Evolutionary conservation across 2,329 filamentous ascomycete species (phyloP).

Genomic region (Trichoderma atroviride): DNA sequence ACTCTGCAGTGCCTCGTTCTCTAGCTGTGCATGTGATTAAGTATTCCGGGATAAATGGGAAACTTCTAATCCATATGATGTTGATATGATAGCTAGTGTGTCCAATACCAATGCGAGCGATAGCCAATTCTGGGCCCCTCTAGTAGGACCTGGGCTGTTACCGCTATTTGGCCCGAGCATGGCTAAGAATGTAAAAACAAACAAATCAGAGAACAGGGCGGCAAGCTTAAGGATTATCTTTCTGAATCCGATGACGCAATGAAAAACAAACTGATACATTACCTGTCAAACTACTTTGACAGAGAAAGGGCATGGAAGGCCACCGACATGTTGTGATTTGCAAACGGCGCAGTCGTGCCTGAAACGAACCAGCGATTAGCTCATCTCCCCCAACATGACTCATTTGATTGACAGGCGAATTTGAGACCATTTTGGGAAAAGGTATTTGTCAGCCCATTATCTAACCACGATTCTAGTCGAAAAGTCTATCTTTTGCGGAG

Average conservation of each 20-base stretch:
- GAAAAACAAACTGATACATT: background rate
- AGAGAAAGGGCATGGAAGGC: background rate
- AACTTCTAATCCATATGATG: too few species aligned
- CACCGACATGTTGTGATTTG: background rate
- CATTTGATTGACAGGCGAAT: background rate
- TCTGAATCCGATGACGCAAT: too few species aligned
- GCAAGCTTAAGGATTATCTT: background rate
- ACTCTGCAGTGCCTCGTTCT: background rate
- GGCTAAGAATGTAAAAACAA: background rate
- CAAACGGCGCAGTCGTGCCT: background rate
- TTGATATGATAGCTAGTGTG: too few species aligned
- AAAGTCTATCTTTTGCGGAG: too few species aligned
- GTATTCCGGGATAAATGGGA: too few species aligned
- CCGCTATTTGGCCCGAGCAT: background rate
- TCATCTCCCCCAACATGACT: background rate
- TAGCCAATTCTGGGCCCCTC: background rate
- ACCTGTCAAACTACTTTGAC: background rate
- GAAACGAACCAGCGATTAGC: background rate
- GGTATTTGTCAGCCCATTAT: background rate
- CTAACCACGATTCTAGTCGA: too few species aligned
- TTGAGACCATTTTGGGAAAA: background rate
- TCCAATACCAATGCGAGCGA: too few species aligned
- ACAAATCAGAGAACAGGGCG: background rate
- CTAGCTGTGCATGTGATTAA: background rate
- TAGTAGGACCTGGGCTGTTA: background rate